These are phyloP conservation scores for Chlamydomonas asymmetrica DNA, from an alignment of 139 green algal species.

Conservation along the genomic window DNA sequence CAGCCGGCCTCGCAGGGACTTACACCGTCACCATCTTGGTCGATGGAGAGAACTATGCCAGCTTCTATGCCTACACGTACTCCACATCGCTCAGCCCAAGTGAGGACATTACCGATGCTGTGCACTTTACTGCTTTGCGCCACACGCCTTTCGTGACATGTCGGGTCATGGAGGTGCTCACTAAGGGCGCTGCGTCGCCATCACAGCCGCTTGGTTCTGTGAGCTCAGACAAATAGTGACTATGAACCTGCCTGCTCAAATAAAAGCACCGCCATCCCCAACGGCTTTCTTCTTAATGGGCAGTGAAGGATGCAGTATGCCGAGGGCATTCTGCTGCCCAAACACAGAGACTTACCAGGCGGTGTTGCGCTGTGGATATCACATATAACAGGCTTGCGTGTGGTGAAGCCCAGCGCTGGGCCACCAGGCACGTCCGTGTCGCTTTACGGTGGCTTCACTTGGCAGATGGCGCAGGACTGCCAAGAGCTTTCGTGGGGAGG, in stretches of 20 bases:
- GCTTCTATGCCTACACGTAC: constrained; percentile 14
- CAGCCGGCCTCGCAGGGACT: neutral
- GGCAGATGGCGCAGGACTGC: constrained; percentile 6
- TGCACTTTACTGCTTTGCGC: neutral
- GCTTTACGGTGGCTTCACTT: constrained; percentile 12
- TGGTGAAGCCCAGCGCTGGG: neutral
- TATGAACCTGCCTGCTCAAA: neutral
- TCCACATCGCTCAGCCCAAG: constrained; percentile 12
- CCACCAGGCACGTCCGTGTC: neutral
- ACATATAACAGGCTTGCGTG: constrained; percentile 6
- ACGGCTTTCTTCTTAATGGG: neutral
- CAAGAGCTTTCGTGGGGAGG: neutral
- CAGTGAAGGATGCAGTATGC: neutral
- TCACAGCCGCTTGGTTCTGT: too few relatives aligned
- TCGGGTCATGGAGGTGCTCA: neutral
- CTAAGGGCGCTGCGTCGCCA: too few relatives aligned
- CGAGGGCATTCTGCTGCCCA: neutral
- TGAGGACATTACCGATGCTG: constrained; percentile 2
- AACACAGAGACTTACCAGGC: neutral
- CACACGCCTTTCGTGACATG: neutral
- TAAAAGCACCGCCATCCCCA: neutral
- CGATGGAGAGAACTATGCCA: neutral
- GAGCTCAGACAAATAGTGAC: neutral
- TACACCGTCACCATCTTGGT: constrained; percentile 21
- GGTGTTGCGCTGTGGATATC: too few relatives aligned